Conservation (phyloP, 257 asterid species). For the Rhazya stricta region DNA sequence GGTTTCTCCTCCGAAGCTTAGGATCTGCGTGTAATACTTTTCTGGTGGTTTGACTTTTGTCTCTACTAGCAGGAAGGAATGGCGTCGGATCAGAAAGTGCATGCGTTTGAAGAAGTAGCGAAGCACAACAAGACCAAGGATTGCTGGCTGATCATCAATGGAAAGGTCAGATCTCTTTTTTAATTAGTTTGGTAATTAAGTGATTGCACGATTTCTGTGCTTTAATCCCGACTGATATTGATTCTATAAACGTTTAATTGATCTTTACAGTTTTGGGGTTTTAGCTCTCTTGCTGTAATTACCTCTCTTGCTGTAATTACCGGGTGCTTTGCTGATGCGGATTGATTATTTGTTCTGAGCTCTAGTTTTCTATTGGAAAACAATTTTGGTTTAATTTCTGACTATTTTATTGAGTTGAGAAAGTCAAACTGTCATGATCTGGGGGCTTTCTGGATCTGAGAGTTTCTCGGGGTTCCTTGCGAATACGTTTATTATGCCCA, state of each 20-base stretch:
- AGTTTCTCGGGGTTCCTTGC: neutral
- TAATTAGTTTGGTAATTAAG: neutral
- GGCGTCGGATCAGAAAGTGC: conserved; percentile 59
- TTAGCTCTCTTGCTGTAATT: neutral
- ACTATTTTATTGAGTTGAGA: neutral
- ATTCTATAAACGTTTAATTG: neutral
- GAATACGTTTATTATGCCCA: neutral
- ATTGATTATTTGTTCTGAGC: neutral
- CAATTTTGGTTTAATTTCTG: neutral
- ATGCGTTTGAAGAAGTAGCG: conserved; percentile 60
- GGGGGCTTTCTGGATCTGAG: neutral
- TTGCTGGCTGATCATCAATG: conserved; percentile 79
- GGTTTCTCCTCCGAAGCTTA: neutral
- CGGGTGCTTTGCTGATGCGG: neutral
- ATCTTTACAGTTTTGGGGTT: neutral
- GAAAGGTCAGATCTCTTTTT: conserved; percentile 60
- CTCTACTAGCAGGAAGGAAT: conserved; percentile 27
- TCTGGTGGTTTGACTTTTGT: neutral
- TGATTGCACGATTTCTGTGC: neutral
- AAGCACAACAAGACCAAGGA: conserved; percentile 75
- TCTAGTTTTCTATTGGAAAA: neutral
- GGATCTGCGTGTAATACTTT: neutral
- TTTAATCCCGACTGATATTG: neutral
- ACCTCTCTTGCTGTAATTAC: neutral
- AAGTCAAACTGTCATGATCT: neutral